Evolutionary conservation across 2,329 filamentous ascomycete genomes (phyloP), one percentile per base, ranked within the genome.

Genomic region (Coniochaeta prunicola): DNA sequence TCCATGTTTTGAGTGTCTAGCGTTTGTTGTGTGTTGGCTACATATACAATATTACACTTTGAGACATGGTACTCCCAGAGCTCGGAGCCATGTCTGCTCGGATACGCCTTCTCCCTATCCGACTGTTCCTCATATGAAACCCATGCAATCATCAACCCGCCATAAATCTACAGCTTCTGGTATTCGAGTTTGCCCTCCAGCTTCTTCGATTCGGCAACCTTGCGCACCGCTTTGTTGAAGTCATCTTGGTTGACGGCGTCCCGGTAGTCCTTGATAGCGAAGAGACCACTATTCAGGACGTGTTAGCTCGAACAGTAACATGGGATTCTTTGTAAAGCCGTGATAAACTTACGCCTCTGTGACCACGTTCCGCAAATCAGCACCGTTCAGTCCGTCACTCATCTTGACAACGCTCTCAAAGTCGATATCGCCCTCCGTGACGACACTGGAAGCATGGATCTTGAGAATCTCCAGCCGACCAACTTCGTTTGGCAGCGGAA

Each of bases 381-480:
- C 94, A 71, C 94, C 94, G 76, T 99, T 99, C 68, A 99, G 83
- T 30, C 93, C 92, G 70, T 99, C 94, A 68, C 92, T 97, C 94
- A 99, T 99, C 86, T 99, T 99, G 66, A 99, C 94, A 61, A 99
- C 92, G 68, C 91, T 97, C 83, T 99, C 94, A 71, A 96, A 99
- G 74, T 99, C 96, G 70, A 99, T 91, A 63, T 99, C 94, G 1
- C 93, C 94, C 67, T 97, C 93, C 53, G 90, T 87, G 60, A 91
- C 84, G 15, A 99, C 94, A 62, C 89, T 87, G 34, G 85, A 84
- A 6, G 93, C 86, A 74, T 99, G 94, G 66, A 99, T 99, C 85
- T 99, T 99, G 75, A 99, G 80, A 77, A 99, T 96, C 79, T 99
- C 94, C 66, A 99, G 77, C 58, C 94, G 86, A 33, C 94, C 94